Evolutionary conservation across 2,329 filamentous ascomycete genomes (phyloP), one percentile per base, ranked within the genome.

Genomic region (Aspergillus alliaceus): DNA sequence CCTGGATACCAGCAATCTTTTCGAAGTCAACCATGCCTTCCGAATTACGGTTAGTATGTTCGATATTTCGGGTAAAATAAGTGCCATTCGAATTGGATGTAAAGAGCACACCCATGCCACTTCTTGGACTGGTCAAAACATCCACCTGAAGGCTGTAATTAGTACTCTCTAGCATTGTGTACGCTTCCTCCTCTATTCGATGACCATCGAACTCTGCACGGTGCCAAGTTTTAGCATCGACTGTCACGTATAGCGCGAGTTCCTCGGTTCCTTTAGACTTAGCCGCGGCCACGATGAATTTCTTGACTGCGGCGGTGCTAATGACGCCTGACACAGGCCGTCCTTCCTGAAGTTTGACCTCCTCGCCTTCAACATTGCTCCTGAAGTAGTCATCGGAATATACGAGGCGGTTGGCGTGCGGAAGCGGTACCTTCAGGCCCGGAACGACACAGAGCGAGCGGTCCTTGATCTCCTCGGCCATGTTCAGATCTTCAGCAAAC

Each of bases 101-200:
- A 69, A 97, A 93, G 56, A 99, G 81, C 11, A 90, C 87, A 32
- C 95, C 96, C 85, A 96, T 93, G 0, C 89, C 85, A 35, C 84
- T 85, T 1, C 82, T 44, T 79, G 80, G 37, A 56, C 74, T 77
- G 1, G 89, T 91, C 83, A 93, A 88, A 61, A 98, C 93, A 74
- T 98, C 93, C 54, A 99, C 87, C 76, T 98, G 93, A 66, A 99
- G 92, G 78, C 93, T 97, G 79, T 99, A 97, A 71, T 96, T 93
- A 40, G 95, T 98, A 68, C 93, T 95, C 76, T 98, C 93, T 39
- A 99, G 82, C 48, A 99, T 84, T 0, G 95, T 99, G 74, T 97
- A 99, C 2, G 90, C 91, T 66, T 86, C 83, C 70, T 93, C 86
- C 71, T 96, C 89, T 60, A 91, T 84, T 67, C 93, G 90, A 73